phyloP scores from a whole-genome alignment of 371 early-diverging fungal species.

The Zopfochytrium polystomum region DNA sequence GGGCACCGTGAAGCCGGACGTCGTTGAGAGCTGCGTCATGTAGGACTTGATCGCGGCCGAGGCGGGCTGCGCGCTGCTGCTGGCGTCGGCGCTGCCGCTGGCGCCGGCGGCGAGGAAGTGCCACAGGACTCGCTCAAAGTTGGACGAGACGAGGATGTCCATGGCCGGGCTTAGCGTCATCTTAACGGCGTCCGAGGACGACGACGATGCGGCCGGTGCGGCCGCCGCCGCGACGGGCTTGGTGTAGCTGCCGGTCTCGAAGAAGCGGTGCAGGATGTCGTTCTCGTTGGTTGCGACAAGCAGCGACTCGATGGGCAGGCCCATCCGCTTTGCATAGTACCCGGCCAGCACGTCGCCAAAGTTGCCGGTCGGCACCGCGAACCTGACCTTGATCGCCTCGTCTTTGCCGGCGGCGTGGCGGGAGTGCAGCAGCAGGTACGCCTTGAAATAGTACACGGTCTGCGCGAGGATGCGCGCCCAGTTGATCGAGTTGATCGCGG shows the following conservation, averaged over 20 bases:
- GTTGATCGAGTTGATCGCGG: conserved; percentile 98
- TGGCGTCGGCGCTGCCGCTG: background rate
- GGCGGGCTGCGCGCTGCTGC: conserved; percentile 12
- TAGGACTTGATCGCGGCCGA: conserved; percentile 44
- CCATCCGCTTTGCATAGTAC: conserved; percentile 87
- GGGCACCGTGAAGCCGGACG: conserved; percentile 71
- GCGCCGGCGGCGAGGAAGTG: conserved; percentile 61
- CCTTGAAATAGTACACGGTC: conserved; percentile 91
- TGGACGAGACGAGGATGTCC: conserved; percentile 93
- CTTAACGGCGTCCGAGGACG: conserved; percentile 61
- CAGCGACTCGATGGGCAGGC: conserved; percentile 79
- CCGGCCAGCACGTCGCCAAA: conserved; percentile 98
- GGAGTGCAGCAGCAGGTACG: conserved; percentile 62
- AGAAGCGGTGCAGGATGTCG: conserved; percentile 94
- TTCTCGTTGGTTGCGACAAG: conserved; percentile 93
- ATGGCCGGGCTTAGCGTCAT: conserved; percentile 91
- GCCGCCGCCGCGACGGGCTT: conserved; percentile 23
- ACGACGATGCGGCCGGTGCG: conserved; percentile 14
- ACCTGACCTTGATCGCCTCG: conserved; percentile 53
- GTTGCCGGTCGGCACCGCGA: conserved; percentile 96
- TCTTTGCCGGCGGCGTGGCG: background rate
- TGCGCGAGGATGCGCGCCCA: conserved; percentile 97
- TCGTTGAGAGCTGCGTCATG: conserved; percentile 76
- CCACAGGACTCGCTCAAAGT: conserved; percentile 95
- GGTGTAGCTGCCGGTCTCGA: conserved; percentile 77